Conservation (phyloP, 495 filamentous ascomycete species). For the Penicillium cinerascens region DNA sequence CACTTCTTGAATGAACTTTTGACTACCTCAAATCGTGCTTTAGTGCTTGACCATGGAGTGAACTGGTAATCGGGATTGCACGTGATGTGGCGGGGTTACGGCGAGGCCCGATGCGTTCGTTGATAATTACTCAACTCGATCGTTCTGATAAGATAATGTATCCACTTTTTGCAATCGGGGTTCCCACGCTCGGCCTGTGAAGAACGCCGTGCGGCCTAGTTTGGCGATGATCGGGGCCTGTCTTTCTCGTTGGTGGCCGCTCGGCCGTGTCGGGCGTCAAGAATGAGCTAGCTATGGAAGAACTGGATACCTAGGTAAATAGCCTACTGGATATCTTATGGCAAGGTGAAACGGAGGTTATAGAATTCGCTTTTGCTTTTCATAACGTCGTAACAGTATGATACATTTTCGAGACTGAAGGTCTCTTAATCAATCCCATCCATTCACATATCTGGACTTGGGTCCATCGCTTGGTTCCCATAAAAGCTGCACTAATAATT, state of each 20-base stretch:
- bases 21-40: background rate
- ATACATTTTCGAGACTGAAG: background rate
- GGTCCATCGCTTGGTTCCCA: too few species aligned
- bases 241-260: background rate
- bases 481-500: too few species aligned
- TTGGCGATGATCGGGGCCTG: background rate
- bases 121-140: conserved; percentile 13
- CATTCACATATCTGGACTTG: too few species aligned
- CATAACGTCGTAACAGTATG: background rate
- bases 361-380: background rate
- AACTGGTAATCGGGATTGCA: background rate
- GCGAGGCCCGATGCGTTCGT: conserved; percentile 14
- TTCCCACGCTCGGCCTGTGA: background rate
- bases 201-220: background rate
- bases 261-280: background rate
- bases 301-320: too few species aligned
- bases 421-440: background rate
- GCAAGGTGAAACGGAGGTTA: background rate
- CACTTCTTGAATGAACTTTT: background rate
- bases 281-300: background rate
- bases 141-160: conserved; percentile 18
- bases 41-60: background rate
- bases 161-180: background rate
- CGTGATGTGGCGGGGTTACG: conserved; percentile 24
- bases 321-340: too few species aligned